phyloP scores from a whole-genome alignment of 2,329 filamentous ascomycete species.

The Neophaeococcomyces aloes region DNA sequence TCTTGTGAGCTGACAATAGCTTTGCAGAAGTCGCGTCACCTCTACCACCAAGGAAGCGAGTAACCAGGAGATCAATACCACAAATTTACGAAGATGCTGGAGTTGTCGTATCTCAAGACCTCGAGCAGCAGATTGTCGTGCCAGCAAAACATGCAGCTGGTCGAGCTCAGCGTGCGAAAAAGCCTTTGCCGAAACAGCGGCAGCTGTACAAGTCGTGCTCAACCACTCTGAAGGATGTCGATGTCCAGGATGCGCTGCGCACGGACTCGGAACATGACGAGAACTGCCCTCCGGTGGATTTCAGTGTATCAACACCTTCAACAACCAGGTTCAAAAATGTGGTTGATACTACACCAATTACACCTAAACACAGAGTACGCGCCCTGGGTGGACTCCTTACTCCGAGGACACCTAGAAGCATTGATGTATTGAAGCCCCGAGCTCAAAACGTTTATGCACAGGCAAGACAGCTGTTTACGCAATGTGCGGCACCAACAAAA shows the following conservation, averaged over 20 bases:
- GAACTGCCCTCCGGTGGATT: slow-evolving; percentile 30
- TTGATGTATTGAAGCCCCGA: slow-evolving; percentile 47
- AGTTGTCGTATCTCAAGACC: slow-evolving; percentile 12
- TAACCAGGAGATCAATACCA: slow-evolving; percentile 34
- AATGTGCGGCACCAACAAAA: slow-evolving; percentile 62
- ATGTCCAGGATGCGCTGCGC: slow-evolving; percentile 16
- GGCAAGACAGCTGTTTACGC: slow-evolving; percentile 76
- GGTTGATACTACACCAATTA: slow-evolving; percentile 58
- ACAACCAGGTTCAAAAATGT: slow-evolving; percentile 69
- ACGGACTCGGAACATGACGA: slow-evolving; percentile 58
- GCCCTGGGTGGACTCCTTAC: slow-evolving; percentile 64
- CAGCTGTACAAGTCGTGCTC: slow-evolving; percentile 22
- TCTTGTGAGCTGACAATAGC: neutral
- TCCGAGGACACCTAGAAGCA: slow-evolving; percentile 65
- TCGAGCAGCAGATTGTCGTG: slow-evolving; percentile 11
- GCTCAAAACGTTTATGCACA: slow-evolving; percentile 69
- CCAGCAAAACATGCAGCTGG: slow-evolving; percentile 28
- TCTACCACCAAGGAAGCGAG: slow-evolving; percentile 33
- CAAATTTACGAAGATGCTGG: slow-evolving; percentile 28
- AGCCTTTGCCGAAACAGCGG: slow-evolving; percentile 30
- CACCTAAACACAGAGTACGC: slow-evolving; percentile 74
- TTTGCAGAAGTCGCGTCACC: slow-evolving; percentile 13
- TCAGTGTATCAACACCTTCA: slow-evolving; percentile 34
- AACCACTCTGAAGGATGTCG: slow-evolving; percentile 3
- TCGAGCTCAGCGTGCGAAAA: slow-evolving; percentile 38